Percentiles rank a stretch among this genome's conserved stretches.
phyloP scores from a whole-genome alignment of 1,139 yeast genomes.

The Sugiyamaella neomexicana region DNA sequence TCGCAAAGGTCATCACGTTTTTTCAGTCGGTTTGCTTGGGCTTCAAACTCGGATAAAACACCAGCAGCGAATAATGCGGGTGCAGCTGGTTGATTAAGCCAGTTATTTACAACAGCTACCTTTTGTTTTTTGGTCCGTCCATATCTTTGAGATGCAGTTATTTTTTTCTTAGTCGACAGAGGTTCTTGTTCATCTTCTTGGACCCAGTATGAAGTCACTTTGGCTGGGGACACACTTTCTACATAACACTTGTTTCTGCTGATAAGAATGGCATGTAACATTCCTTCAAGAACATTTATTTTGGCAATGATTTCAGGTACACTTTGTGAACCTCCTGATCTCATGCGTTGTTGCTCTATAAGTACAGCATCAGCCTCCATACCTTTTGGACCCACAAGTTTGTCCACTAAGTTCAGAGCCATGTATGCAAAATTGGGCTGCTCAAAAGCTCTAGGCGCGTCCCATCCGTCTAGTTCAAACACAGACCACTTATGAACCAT shows the following conservation, averaged over 20 bases:
- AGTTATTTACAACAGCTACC: conserved; percentile 27
- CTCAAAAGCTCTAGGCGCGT: conserved; percentile 24
- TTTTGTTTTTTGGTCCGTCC: conserved; percentile 24
- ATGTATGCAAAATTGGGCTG: conserved; percentile 34
- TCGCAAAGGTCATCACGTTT: conserved; percentile 66
- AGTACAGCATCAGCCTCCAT: conserved; percentile 42
- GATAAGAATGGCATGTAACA: conserved; percentile 42
- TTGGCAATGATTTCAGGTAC: conserved; percentile 54
- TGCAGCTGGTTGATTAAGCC: conserved; percentile 24
- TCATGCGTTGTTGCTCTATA: conserved; percentile 56
- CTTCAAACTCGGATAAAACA: conserved; percentile 11
- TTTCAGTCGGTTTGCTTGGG: conserved; percentile 26
- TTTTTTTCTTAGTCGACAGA: not conserved
- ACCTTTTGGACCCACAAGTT: conserved; percentile 11
- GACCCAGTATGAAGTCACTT: conserved; percentile 36
- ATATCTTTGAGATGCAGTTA: conserved; percentile 21
- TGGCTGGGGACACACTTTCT: conserved; percentile 35
- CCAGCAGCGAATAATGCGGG: conserved; percentile 11
- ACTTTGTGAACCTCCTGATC: conserved; percentile 48
- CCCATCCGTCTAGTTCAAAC: conserved; percentile 43
- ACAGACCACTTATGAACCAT: conserved; percentile 47
- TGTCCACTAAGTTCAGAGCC: conserved; percentile 28
- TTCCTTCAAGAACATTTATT: conserved; percentile 55
- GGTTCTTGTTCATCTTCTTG: conserved; percentile 11
- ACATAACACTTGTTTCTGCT: conserved; percentile 2